These are phyloP conservation scores for Stagonosporopsis vannaccii DNA, from an alignment of 2,329 filamentous ascomycete species.

Conservation along the genomic window DNA sequence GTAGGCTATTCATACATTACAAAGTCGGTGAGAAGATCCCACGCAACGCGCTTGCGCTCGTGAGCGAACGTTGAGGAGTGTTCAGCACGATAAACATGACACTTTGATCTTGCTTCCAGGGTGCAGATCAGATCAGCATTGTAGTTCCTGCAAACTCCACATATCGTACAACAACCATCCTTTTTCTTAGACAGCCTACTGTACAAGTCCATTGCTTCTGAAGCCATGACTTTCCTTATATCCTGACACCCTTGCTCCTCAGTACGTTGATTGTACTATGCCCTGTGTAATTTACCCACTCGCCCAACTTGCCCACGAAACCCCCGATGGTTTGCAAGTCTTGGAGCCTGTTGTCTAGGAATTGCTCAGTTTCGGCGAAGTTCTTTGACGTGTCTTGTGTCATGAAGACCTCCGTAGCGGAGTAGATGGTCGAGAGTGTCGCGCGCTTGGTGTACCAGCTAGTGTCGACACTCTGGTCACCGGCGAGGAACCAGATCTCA, in stretches of 20 bases:
- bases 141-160: neutral
- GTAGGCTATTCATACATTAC: neutral
- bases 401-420: slow-evolving; percentile 85
- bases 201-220: neutral
- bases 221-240: slow-evolving; percentile 56
- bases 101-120: neutral
- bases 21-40: neutral
- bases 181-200: too few species aligned
- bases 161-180: neutral
- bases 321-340: slow-evolving; percentile 71
- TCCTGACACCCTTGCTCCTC: slow-evolving; percentile 84
- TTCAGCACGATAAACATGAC: neutral
- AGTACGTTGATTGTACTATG: slow-evolving; percentile 80
- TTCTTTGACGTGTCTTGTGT: slow-evolving; percentile 79
- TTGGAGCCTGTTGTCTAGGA: slow-evolving; percentile 76
- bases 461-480: slow-evolving; percentile 80
- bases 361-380: slow-evolving; percentile 80
- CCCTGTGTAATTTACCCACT: slow-evolving; percentile 85
- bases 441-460: slow-evolving; percentile 85
- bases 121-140: neutral
- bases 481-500: slow-evolving; percentile 88
- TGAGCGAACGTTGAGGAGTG: neutral
- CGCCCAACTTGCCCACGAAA: slow-evolving; percentile 68
- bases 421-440: slow-evolving; percentile 71
- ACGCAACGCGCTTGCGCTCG: neutral